phyloP scores from a whole-genome alignment of 306 rosid species.

The Quillaja saponaria region DNA sequence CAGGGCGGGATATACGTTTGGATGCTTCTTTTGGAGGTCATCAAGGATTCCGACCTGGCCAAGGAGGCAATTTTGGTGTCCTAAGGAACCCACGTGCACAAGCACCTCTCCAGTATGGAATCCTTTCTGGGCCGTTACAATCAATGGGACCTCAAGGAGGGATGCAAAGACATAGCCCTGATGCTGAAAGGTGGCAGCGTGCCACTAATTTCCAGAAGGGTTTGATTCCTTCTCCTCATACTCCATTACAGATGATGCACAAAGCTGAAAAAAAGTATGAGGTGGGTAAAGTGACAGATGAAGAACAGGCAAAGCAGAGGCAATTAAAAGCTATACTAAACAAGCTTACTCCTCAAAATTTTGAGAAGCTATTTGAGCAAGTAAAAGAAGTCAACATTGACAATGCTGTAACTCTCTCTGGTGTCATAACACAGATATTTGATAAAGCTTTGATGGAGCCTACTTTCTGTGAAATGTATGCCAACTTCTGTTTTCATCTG shows the following conservation, averaged over 20 bases:
- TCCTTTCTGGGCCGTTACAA: slow-evolving; percentile 76
- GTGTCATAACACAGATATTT: slow-evolving; percentile 95
- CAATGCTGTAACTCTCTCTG: slow-evolving; percentile 67
- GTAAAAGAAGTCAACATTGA: slow-evolving; percentile 89
- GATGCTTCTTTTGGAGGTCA: slow-evolving; percentile 52
- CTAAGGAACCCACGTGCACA: slow-evolving; percentile 68
- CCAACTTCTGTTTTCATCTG: slow-evolving; percentile 81
- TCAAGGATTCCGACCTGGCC: slow-evolving; percentile 63
- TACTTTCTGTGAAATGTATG: slow-evolving; percentile 99
- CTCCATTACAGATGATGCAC: slow-evolving; percentile 86
- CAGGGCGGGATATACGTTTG: slow-evolving; percentile 55
- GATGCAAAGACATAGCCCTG: slow-evolving; percentile 63
- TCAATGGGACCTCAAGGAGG: slow-evolving; percentile 72
- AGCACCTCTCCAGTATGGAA: slow-evolving; percentile 55
- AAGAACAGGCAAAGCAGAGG: slow-evolving; percentile 83
- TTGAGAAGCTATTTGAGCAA: slow-evolving; percentile 90
- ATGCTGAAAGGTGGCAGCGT: slow-evolving; percentile 91
- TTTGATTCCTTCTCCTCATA: slow-evolving; percentile 80
- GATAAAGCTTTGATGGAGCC: slow-evolving; percentile 98
- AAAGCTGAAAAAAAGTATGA: slow-evolving; percentile 92
- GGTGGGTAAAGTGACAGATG: slow-evolving; percentile 77
- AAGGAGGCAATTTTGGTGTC: slow-evolving; percentile 72
- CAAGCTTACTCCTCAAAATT: slow-evolving; percentile 97
- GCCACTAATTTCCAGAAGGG: slow-evolving; percentile 72
- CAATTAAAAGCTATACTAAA: slow-evolving; percentile 83